phyloP scores from a whole-genome alignment of 2,329 filamentous ascomycete species.

The Trichothecium roseum region DNA sequence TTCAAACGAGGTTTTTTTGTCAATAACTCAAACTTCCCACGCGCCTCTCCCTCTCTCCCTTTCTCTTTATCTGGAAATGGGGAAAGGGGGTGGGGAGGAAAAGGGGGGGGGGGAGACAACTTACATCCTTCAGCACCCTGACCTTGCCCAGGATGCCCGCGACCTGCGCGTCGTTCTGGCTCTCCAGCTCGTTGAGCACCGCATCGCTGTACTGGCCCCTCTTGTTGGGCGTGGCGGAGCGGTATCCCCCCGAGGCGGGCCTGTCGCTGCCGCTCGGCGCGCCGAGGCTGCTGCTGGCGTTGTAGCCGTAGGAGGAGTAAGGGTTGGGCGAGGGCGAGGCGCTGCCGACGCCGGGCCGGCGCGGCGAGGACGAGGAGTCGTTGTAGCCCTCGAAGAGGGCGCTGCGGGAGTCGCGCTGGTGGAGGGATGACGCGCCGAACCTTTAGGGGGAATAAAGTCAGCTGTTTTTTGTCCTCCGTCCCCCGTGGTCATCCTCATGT shows the following conservation, averaged over 20 bases:
- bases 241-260: constrained; percentile 30
- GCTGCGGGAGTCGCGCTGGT: constrained; percentile 63
- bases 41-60: too few relatives aligned
- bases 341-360: constrained; percentile 31
- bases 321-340: constrained; percentile 32
- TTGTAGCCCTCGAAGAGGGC: constrained; percentile 69
- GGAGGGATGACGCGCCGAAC: constrained; percentile 57
- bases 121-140: constrained; percentile 75
- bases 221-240: constrained; percentile 61
- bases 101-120: constrained; percentile 19
- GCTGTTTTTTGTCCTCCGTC: too few relatives aligned
- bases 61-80: too few relatives aligned
- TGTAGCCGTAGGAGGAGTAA: constrained; percentile 42
- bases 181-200: constrained; percentile 86
- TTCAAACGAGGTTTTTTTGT: constrained; percentile 7
- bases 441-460: constrained; percentile 24
- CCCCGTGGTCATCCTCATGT: too few relatives aligned
- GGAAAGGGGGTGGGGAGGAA: not conserved
- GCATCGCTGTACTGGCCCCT: constrained; percentile 89
- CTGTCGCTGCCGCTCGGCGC: constrained; percentile 9
- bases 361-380: not conserved
- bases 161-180: constrained; percentile 85
- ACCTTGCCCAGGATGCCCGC: constrained; percentile 90
- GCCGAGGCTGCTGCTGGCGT: constrained; percentile 15
- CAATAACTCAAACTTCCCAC: too few relatives aligned